A percentile compares a stretch with the other conserved stretches of the same genome.
Evolutionary conservation across 169 alveolate genomes (phyloP).

Genomic region (Eimeria praecox): DNA sequence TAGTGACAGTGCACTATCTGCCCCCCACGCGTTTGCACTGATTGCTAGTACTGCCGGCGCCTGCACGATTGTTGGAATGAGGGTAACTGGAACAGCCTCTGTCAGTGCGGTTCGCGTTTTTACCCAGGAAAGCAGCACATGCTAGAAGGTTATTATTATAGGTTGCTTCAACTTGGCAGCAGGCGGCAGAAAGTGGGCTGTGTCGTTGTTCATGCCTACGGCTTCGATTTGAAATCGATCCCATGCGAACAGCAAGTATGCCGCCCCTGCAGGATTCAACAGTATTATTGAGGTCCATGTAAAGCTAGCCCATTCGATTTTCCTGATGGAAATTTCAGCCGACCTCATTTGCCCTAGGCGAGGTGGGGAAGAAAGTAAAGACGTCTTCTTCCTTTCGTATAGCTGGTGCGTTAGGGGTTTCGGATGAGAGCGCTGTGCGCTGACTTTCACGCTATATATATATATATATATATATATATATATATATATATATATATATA

Average conservation of each 20-base stretch:
- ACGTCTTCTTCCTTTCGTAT: background rate
- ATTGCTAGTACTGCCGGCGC: background rate
- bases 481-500: too few species aligned
- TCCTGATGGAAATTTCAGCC: background rate
- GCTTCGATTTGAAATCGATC: background rate
- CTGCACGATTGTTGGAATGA: background rate
- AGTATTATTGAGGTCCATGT: background rate
- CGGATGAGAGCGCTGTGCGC: background rate
- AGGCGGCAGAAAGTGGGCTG: background rate
- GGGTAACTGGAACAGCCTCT: background rate
- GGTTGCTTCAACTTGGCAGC: background rate
- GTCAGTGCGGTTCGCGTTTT: background rate
- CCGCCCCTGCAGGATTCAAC: background rate
- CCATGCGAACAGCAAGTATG: background rate
- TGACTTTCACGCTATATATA: too few species aligned
- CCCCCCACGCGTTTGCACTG: background rate
- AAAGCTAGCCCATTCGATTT: background rate
- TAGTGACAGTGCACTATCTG: background rate
- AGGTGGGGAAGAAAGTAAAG: background rate
- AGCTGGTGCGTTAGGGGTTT: background rate
- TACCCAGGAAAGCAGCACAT: background rate
- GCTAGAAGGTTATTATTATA: background rate
- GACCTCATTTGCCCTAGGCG: background rate
- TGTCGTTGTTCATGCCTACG: background rate
- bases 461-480: too few species aligned